Conservation (phyloP, 1,284 basidiomycete species). For the Pseudozyma sp. region DNA sequence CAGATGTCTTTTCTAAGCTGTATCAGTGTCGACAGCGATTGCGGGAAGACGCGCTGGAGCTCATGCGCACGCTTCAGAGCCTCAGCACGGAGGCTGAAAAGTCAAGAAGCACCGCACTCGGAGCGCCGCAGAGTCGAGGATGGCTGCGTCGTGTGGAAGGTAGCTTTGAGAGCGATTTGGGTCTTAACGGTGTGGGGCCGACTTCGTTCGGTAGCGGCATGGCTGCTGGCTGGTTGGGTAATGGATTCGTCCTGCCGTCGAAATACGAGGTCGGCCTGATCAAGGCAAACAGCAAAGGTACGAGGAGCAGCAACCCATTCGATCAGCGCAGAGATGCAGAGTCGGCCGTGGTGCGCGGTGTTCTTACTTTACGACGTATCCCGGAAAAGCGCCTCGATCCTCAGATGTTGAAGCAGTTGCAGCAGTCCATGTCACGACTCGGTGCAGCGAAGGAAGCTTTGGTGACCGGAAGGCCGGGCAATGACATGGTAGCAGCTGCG, state of each 20-base stretch:
- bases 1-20: slow-evolving; percentile 51
- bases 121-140: slow-evolving; percentile 29
- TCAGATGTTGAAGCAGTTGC: slow-evolving; percentile 18
- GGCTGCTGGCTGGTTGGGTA: slow-evolving; percentile 68
- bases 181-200: slow-evolving; percentile 49
- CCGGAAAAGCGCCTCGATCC: slow-evolving; percentile 40
- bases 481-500: background rate
- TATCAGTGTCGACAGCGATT: slow-evolving; percentile 63
- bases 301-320: slow-evolving; percentile 47
- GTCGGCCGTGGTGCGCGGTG: slow-evolving; percentile 43
- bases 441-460: slow-evolving; percentile 5
- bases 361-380: slow-evolving; percentile 48
- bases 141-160: slow-evolving; percentile 51
- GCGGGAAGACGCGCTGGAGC: slow-evolving; percentile 54
- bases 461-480: background rate
- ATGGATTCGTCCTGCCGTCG: slow-evolving; percentile 67
- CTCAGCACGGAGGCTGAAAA: slow-evolving; percentile 46
- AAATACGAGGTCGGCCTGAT: slow-evolving; percentile 53
- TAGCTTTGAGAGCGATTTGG: slow-evolving; percentile 48
- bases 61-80: slow-evolving; percentile 42
- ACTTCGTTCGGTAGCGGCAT: slow-evolving; percentile 63
- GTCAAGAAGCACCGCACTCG: slow-evolving; percentile 39
- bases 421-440: slow-evolving; percentile 7
- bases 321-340: slow-evolving; percentile 52
- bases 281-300: slow-evolving; percentile 39